phyloP scores from a whole-genome alignment of 495 filamentous ascomycete genomes.

The Glarea lozoyensis region DNA sequence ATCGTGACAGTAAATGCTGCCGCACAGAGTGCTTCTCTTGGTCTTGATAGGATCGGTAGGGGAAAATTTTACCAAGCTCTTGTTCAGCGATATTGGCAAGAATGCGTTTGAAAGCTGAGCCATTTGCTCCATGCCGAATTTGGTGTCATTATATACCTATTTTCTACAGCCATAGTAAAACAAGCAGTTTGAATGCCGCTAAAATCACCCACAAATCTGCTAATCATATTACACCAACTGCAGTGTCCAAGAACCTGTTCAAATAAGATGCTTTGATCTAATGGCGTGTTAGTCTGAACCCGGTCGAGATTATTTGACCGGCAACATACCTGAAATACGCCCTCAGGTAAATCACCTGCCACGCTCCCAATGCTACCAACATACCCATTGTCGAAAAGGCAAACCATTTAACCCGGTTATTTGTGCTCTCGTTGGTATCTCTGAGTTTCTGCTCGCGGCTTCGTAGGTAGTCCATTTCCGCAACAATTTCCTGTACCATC shows the following conservation, averaged over 20 bases:
- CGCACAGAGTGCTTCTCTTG: no score
- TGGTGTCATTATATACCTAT: conserved; percentile 22
- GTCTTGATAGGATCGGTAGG: no score
- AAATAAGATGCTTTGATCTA: conserved; percentile 83
- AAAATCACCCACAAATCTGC: conserved; percentile 6
- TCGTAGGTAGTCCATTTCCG: conserved; percentile 89
- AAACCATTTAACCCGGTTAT: conserved; percentile 98
- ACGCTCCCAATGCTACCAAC: conserved; percentile 80
- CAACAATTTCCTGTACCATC: conserved; percentile 70
- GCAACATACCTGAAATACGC: conserved; percentile 79
- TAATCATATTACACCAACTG: conserved; percentile 1
- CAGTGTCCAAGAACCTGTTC: conserved; percentile 18
- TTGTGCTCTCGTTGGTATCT: conserved; percentile 99
- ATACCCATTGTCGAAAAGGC: conserved; percentile 91
- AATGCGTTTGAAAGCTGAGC: no score
- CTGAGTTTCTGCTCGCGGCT: conserved; percentile 85
- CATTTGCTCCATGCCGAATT: no score
- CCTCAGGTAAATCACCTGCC: conserved; percentile 95
- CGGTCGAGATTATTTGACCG: background rate
- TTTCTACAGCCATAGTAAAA: conserved; percentile 18
- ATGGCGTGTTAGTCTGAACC: conserved; percentile 3
- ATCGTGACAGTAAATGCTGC: no score
- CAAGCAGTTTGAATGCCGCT: conserved; percentile 11
- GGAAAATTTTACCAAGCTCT: no score
- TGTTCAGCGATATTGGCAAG: conserved; percentile 3